Evolutionary conservation across 148 eudicot genomes (phyloP).

Genomic region (Spergularia marina): DNA sequence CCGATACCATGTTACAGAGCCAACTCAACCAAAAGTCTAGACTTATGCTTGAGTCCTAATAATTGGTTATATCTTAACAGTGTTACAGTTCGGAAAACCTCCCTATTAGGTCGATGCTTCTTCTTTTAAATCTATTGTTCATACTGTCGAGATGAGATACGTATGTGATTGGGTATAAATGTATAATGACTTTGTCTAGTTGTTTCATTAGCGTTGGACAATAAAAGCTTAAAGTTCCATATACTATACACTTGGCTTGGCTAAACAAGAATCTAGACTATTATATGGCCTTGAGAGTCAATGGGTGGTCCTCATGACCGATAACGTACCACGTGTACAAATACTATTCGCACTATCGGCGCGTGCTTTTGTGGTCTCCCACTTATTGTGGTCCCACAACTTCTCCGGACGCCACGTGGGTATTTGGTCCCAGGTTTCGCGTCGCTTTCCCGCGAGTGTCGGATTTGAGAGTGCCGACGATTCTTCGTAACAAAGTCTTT

Average conservation of each 20-base stretch:
- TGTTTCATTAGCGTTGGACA: background rate
- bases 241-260: conserved; percentile 1
- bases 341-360: conserved; percentile 14
- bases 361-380: conserved; percentile 18
- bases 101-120: too few relatives aligned
- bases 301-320: conserved; percentile 19
- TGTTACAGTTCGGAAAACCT: too few relatives aligned
- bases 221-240: background rate
- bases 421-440: conserved; percentile 16
- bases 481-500: too few relatives aligned
- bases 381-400: background rate
- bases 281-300: background rate
- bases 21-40: too few relatives aligned
- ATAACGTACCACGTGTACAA: conserved; percentile 15
- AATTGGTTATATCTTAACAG: too few relatives aligned
- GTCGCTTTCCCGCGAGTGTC: conserved; percentile 23
- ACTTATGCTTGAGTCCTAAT: too few relatives aligned
- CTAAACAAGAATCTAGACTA: background rate
- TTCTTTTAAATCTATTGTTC: too few relatives aligned
- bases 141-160: too few relatives aligned
- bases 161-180: too few relatives aligned
- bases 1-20: too few relatives aligned
- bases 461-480: background rate
- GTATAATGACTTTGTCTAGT: background rate
- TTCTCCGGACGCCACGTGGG: conserved; percentile 14